Percentiles rank a stretch among this genome's conserved stretches.
Conservation (phyloP, 2,329 filamentous ascomycete genomes). For the Fusarium udum region DNA sequence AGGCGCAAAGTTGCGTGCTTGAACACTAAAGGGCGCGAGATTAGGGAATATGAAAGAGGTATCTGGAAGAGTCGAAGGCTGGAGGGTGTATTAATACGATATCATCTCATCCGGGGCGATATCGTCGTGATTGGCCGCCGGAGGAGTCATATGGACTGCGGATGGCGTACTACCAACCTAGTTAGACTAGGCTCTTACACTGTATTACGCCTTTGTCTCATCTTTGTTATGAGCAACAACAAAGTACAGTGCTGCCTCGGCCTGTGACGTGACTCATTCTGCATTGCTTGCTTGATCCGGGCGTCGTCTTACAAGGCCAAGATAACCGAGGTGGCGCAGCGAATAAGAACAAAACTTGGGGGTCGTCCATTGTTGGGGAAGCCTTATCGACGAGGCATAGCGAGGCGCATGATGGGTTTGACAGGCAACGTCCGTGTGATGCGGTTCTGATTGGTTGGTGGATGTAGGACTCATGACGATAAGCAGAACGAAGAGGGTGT, state of each 20-base stretch:
- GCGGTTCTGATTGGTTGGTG: slow-evolving; percentile 8
- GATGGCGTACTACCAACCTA: slow-evolving; percentile 32
- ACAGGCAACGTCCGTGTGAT: slow-evolving; percentile 32
- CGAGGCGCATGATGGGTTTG: slow-evolving; percentile 32
- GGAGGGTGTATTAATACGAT: slow-evolving; percentile 33
- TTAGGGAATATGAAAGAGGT: slow-evolving; percentile 32
- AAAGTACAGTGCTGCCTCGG: not conserved
- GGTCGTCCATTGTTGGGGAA: not conserved
- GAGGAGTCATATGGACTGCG: slow-evolving; percentile 40
- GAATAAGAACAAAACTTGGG: not conserved
- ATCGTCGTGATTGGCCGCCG: slow-evolving; percentile 30
- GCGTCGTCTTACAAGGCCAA: slow-evolving; percentile 7
- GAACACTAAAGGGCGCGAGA: slow-evolving; percentile 30
- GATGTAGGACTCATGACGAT: slow-evolving; percentile 27
- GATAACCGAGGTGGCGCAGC: slow-evolving; percentile 30
- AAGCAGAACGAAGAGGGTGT: slow-evolving; percentile 33
- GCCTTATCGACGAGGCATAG: slow-evolving; percentile 34
- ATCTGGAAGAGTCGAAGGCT: slow-evolving; percentile 33
- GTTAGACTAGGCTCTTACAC: not conserved
- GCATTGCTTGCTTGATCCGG: slow-evolving; percentile 22
- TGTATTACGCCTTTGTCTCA: slow-evolving; percentile 10
- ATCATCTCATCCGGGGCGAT: slow-evolving; percentile 40
- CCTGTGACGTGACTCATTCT: slow-evolving; percentile 34
- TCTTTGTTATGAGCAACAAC: not conserved
- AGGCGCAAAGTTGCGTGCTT: slow-evolving; percentile 43